Base-by-base conservation (phyloP, 1,284 basidiomycete species). In the Neonothopanus nambi region DNA sequence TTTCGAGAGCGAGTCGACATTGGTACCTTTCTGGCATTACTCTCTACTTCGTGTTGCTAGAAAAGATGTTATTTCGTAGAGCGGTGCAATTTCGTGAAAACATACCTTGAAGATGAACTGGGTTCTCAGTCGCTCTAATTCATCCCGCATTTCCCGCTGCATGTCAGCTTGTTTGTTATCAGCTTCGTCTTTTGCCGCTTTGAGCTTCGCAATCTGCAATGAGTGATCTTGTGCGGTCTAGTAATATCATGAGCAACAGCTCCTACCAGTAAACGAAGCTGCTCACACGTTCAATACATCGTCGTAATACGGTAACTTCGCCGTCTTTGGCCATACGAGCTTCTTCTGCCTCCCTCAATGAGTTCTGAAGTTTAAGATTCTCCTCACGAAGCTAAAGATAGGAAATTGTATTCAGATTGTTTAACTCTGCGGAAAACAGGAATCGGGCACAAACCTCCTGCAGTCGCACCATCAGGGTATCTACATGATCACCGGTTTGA, bases 1-100 rank as follows among this genome's bases (percentile, higher is more conserved):
- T 66, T 70, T 80, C 23, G 73, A 41, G 40, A 60, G 15, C 74
- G 75, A 15, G 68, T 65, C 12, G 81, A 73, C 55, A 65, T 63
- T 18, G 77, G 69, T 3, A 74, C 69, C 61, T 76, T 85, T n/a
- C 82, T 79, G 26, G 69, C 61, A 11, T 80, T 73, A 5, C 79
- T 77, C 58, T 89, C 87, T 21, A 85, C 56, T 65, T 91, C 89
- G 58, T 88, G 85, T 78, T 87, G 85, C 85, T 89, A 54, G n/a
- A 23, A 33, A 24, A 15, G 35, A 15, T 46, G 41, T 37, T 48
- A 47, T 49, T 52, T 43, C 49, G 56, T 55, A 17, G 49, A 43
- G 13, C 35, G 52, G 28, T 15, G 36, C 50, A 52, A 33, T 42
- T 40, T 9, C 9, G 44, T 28, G 28, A 18, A 54, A 18, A 56